A percentile compares a stretch with the other conserved stretches of the same genome.
Evolutionary conservation across 768 basidiomycete genomes (phyloP).

Genomic region (Gelatoporia subvermispora): DNA sequence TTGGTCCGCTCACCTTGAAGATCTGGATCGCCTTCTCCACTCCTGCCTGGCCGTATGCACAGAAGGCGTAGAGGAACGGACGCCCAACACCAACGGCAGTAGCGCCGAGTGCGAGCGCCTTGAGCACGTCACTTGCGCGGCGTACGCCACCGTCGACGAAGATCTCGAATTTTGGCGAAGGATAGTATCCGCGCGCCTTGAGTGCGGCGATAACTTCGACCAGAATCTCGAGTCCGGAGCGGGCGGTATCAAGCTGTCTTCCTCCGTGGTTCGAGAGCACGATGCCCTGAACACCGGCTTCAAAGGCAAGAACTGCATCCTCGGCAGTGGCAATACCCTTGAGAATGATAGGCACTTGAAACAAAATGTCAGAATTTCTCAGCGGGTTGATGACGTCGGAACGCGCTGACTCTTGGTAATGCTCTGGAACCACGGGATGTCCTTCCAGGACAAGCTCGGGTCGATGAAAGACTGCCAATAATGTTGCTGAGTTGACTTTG

Average conservation of each 20-base stretch:
- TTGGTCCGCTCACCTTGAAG: slow-evolving; percentile 43
- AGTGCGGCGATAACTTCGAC: slow-evolving; percentile 79
- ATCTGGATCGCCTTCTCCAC: slow-evolving; percentile 78
- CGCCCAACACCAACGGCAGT: slow-evolving; percentile 81
- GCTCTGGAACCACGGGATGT: slow-evolving; percentile 61
- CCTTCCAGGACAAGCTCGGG: slow-evolving; percentile 82
- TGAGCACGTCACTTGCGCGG: slow-evolving; percentile 81
- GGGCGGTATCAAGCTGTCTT: slow-evolving; percentile 61
- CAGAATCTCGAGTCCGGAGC: slow-evolving; percentile 87
- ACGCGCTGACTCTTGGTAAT: slow-evolving; percentile 46
- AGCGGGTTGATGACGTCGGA: background rate
- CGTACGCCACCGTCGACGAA: slow-evolving; percentile 91
- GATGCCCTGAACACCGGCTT: slow-evolving; percentile 65
- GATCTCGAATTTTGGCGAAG: slow-evolving; percentile 73
- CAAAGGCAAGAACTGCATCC: slow-evolving; percentile 85
- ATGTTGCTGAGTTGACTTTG: background rate
- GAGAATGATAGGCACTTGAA: slow-evolving; percentile 78
- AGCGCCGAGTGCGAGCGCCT: slow-evolving; percentile 81
- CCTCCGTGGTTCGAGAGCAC: slow-evolving; percentile 89
- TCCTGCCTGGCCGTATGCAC: slow-evolving; percentile 80
- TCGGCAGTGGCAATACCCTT: slow-evolving; percentile 85
- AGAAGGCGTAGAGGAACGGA: slow-evolving; percentile 83
- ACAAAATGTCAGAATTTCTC: background rate
- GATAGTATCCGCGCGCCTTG: slow-evolving; percentile 60
- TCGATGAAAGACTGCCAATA: slow-evolving; percentile 85